Conservation (phyloP, 495 filamentous ascomycete species). For the Neurospora pannonica region DNA sequence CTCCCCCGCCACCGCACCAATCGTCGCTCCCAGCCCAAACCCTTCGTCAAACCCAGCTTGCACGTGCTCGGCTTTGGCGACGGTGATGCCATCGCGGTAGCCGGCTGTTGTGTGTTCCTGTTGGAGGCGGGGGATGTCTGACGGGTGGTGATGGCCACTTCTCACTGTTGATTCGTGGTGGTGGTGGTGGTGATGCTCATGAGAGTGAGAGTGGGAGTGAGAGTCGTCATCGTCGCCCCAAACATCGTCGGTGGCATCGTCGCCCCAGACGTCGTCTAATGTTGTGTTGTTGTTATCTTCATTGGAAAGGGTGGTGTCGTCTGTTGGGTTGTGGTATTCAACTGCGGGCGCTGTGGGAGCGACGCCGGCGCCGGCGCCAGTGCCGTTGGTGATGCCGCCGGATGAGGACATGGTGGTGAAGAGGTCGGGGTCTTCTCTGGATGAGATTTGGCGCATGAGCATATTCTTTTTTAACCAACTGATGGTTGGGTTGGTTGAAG, state of each 20-base stretch:
- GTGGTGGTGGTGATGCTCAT: neutral
- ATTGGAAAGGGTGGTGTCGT: neutral
- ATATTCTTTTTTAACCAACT: conserved; percentile 1
- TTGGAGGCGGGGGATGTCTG: conserved; percentile 67
- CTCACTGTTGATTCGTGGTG: neutral
- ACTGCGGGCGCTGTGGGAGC: neutral
- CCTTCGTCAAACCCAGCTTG: conserved; percentile 88
- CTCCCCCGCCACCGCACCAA: conserved; percentile 63
- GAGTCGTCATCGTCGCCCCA: neutral
- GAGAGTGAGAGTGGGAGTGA: neutral
- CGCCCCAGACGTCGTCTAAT: conserved; percentile 23
- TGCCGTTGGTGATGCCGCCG: neutral
- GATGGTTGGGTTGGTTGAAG: neutral
- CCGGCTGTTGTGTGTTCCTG: conserved; percentile 73
- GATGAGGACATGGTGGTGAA: conserved; percentile 14
- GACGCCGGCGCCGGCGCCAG: neutral
- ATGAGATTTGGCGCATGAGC: conserved; percentile 12
- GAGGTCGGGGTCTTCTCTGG: conserved; percentile 12
- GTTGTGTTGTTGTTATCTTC: neutral
- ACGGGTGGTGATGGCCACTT: conserved; percentile 31
- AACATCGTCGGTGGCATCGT: neutral
- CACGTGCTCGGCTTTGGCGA: conserved; percentile 57
- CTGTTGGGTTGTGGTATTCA: neutral
- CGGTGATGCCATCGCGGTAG: conserved; percentile 77
- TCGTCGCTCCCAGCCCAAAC: conserved; percentile 64